A percentile compares a stretch with the other conserved stretches of the same genome.
These are phyloP conservation scores for Botrytis paeoniae DNA, from an alignment of 2,329 filamentous ascomycete genomes.

Conservation along the genomic window DNA sequence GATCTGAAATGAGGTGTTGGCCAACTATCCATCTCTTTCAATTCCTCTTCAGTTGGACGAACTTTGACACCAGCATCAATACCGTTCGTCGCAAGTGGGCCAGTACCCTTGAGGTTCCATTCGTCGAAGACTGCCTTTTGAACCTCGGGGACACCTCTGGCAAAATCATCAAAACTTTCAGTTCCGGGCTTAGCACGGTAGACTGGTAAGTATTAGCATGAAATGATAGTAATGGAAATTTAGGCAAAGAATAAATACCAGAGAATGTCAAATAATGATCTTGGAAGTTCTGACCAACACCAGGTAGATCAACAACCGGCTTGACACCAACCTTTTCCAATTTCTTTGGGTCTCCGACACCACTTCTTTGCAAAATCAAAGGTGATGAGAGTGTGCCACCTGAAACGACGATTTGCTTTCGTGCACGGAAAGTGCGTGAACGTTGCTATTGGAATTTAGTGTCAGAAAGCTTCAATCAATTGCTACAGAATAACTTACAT, in stretches of 20 bases:
- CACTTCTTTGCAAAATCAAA: constrained; percentile 58
- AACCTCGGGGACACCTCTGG: constrained; percentile 67
- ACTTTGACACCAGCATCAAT: constrained; percentile 53
- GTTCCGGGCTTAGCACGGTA: constrained; percentile 45
- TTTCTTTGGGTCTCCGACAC: constrained; percentile 51
- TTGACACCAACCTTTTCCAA: constrained; percentile 48
- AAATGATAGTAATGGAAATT: too few species aligned
- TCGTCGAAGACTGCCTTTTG: constrained; percentile 72
- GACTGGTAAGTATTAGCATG: constrained; percentile 13
- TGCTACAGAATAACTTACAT: constrained; percentile 33
- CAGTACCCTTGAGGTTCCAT: constrained; percentile 77
- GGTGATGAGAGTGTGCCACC: constrained; percentile 40
- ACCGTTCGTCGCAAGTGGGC: constrained; percentile 40
- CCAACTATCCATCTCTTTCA: constrained; percentile 55
- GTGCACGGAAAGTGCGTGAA: constrained; percentile 36
- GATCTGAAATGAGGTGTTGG: constrained; percentile 70
- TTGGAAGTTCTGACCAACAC: constrained; percentile 54
- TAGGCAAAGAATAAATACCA: constrained; percentile 20
- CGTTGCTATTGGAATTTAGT: constrained; percentile 34
- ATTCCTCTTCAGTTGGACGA: constrained; percentile 55
- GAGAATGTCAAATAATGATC: constrained; percentile 56
- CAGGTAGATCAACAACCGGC: constrained; percentile 47
- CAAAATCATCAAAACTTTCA: constrained; percentile 79
- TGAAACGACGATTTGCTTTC: constrained; percentile 48
- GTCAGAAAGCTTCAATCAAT: constrained; percentile 25